Evolutionary conservation across 2,329 filamentous ascomycete species (phyloP).

Genomic region (Fusarium denticulatum): DNA sequence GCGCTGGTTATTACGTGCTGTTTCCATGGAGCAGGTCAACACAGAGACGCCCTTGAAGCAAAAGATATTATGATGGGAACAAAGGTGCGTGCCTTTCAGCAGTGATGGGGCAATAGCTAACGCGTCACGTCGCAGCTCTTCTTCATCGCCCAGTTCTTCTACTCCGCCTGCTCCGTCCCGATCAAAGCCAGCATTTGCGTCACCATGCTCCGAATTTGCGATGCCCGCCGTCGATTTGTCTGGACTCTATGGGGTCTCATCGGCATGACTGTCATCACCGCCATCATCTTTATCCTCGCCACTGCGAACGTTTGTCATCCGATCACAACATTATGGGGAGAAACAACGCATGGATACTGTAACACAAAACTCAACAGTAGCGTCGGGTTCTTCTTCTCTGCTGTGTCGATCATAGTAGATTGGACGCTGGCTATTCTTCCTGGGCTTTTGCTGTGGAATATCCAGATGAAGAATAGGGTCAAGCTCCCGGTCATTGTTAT

Average conservation of each 20-base stretch:
- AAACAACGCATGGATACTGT: conserved; percentile 25
- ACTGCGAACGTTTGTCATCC: conserved; percentile 41
- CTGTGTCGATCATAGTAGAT: conserved; percentile 41
- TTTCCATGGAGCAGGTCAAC: conserved; percentile 31
- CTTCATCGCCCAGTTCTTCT: conserved; percentile 38
- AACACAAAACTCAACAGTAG: conserved; percentile 27
- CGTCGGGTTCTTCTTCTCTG: conserved; percentile 42
- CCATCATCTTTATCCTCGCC: conserved; percentile 35
- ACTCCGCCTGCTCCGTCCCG: conserved; percentile 31
- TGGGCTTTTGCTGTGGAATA: conserved; percentile 38
- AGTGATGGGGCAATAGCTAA: rapidly evolving
- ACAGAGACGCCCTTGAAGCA: background rate
- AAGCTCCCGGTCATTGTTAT: conserved; percentile 36
- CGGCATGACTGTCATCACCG: conserved; percentile 8
- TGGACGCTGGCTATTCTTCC: conserved; percentile 41
- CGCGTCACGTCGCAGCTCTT: conserved; percentile 5
- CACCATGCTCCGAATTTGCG: conserved; percentile 43
- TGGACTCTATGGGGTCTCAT: conserved; percentile 30
- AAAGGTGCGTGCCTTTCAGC: background rate
- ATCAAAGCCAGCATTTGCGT: conserved; percentile 45
- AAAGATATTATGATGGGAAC: conserved; percentile 24
- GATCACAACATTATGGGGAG: conserved; percentile 39
- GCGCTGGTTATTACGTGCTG: conserved; percentile 32
- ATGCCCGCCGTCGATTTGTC: conserved; percentile 20
- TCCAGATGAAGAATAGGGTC: conserved; percentile 41